Percentiles rank a stretch among this genome's conserved stretches.
Conservation (phyloP, 768 basidiomycete genomes). For the Xanthoconium purpureum region DNA sequence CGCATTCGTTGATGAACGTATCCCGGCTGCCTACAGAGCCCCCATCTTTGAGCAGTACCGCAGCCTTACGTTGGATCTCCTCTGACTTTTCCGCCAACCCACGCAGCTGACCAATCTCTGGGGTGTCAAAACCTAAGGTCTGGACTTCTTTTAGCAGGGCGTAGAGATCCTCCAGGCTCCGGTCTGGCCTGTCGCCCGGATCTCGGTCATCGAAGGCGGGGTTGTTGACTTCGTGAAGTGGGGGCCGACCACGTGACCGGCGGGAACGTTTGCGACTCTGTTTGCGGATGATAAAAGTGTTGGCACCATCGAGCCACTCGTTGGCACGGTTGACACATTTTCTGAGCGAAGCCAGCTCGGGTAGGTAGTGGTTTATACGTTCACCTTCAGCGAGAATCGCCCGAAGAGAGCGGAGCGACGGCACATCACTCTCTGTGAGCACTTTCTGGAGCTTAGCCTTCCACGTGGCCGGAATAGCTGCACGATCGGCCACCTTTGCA, state of each 20-base stretch:
- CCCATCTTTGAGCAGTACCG: constrained; percentile 45
- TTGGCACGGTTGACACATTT: constrained; percentile 79
- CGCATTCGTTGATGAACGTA: constrained; percentile 65
- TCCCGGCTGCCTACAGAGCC: constrained; percentile 46
- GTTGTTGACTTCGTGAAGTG: constrained; percentile 41
- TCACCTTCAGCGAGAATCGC: constrained; percentile 87
- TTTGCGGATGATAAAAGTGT: constrained; percentile 74
- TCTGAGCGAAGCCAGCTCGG: constrained; percentile 67
- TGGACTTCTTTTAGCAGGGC: constrained; percentile 69
- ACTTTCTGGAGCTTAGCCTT: constrained; percentile 62
- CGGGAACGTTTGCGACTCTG: constrained; percentile 76
- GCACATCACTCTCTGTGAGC: constrained; percentile 66
- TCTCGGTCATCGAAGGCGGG: constrained; percentile 40
- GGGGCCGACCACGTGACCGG: constrained; percentile 54
- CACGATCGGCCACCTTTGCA: constrained; percentile 64
- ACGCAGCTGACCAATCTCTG: constrained; percentile 62
- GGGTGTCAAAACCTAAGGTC: constrained; percentile 77
- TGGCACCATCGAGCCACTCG: constrained; percentile 86
- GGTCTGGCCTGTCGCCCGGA: constrained; percentile 66
- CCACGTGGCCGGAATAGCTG: constrained; percentile 75
- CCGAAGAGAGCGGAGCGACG: constrained; percentile 72
- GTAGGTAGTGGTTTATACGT: constrained; percentile 71
- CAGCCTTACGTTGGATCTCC: constrained; percentile 56
- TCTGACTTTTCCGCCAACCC: constrained; percentile 61
- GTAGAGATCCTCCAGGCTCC: constrained; percentile 68